These are phyloP conservation scores for Exophiala oligosperma DNA, from an alignment of 2,329 filamentous ascomycete species.

Conservation along the genomic window DNA sequence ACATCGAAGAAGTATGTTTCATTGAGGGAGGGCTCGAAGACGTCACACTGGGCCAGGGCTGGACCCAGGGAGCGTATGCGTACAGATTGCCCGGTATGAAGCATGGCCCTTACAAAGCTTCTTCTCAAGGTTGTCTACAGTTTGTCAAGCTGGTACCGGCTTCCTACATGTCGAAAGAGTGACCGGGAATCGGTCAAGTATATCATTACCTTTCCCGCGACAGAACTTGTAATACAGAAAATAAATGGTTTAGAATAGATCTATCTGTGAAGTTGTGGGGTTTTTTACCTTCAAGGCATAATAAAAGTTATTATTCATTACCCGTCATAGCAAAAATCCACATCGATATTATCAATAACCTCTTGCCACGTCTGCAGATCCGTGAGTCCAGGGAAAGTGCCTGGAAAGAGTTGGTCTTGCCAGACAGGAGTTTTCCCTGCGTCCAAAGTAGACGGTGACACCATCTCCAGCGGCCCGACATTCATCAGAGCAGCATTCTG, in stretches of 20 bases:
- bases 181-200: too few relatives aligned
- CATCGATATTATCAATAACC: slow-evolving; percentile 2
- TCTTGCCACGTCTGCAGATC: slow-evolving; percentile 4
- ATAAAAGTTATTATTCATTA: not conserved
- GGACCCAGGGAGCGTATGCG: slow-evolving; percentile 40
- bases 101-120: slow-evolving; percentile 40
- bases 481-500: not conserved
- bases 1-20: slow-evolving; percentile 42
- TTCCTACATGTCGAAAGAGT: too few relatives aligned
- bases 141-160: slow-evolving; percentile 22
- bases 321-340: slow-evolving; percentile 1
- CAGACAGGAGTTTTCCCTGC: not conserved
- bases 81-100: slow-evolving; percentile 43
- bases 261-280: too few relatives aligned
- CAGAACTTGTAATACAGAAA: too few relatives aligned
- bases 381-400: not conserved
- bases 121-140: slow-evolving; percentile 39
- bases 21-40: slow-evolving; percentile 39
- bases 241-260: too few relatives aligned
- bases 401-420: slow-evolving; percentile 3
- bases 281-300: not conserved
- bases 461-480: not conserved
- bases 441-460: not conserved
- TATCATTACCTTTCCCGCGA: too few relatives aligned
- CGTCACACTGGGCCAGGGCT: slow-evolving; percentile 33